Percentiles rank a stretch among this genome's conserved stretches.
These are phyloP conservation scores for Chytriomyces confervae DNA, from an alignment of 192 early-diverging fungal genomes.

Conservation along the genomic window DNA sequence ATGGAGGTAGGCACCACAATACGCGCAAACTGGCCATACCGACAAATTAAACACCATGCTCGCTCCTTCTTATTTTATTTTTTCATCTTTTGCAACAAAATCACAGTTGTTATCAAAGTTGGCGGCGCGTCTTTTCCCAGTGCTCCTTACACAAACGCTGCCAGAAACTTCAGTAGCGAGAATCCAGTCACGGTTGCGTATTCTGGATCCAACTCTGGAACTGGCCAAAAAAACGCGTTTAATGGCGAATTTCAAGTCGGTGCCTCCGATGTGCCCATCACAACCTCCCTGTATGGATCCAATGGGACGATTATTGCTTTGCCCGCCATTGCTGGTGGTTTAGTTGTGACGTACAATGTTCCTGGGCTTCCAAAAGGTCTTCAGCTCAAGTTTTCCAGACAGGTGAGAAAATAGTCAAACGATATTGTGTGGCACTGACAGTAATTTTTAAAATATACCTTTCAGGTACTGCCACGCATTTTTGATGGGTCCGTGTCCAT, in stretches of 20 bases:
- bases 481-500: constrained; percentile 16
- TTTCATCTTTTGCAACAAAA: too few species aligned
- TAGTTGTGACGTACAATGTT: constrained; percentile 7
- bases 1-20: too few species aligned
- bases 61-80: too few species aligned
- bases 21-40: too few species aligned
- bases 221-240: neutral
- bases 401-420: neutral
- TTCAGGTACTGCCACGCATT: constrained; percentile 11
- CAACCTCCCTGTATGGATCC: neutral
- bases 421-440: neutral
- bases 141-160: neutral
- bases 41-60: too few species aligned
- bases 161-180: neutral
- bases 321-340: constrained; percentile 9
- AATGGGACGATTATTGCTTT: neutral
- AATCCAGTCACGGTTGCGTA: neutral
- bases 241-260: neutral
- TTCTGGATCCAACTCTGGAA: neutral
- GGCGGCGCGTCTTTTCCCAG: neutral
- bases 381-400: constrained; percentile 6
- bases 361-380: neutral
- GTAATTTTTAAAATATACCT: neutral
- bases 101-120: neutral
- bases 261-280: neutral